Evolutionary conservation across 371 early-diverging fungal species (phyloP).

Genomic region (Rhizopus sp.): DNA sequence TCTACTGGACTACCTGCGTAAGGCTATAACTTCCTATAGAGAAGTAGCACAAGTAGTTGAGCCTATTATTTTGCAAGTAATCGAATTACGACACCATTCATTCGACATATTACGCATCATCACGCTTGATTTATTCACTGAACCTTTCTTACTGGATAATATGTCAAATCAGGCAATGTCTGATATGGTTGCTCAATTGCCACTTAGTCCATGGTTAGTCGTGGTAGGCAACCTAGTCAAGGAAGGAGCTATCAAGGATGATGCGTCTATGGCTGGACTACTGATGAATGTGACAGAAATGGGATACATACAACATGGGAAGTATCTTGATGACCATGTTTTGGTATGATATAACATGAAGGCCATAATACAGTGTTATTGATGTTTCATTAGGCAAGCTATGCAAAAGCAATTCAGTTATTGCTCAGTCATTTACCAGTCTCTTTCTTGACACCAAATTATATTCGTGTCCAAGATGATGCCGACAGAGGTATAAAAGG

Average conservation of each 20-base stretch:
- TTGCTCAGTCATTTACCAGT: slow-evolving; percentile 30
- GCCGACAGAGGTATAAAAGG: neutral
- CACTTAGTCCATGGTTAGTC: slow-evolving; percentile 1
- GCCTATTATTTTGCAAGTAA: slow-evolving; percentile 4
- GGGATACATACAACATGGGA: slow-evolving; percentile 20
- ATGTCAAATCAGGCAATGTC: slow-evolving; percentile 3
- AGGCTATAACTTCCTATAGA: neutral
- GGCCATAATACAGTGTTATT: neutral
- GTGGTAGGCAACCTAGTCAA: slow-evolving; percentile 1
- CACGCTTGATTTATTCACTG: slow-evolving; percentile 8
- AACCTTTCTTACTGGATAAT: slow-evolving; percentile 32
- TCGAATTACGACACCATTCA: neutral
- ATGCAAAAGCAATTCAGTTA: slow-evolving; percentile 29
- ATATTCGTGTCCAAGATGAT: neutral
- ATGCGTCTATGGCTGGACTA: slow-evolving; percentile 24
- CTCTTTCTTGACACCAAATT: slow-evolving; percentile 22
- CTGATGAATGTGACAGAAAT: slow-evolving; percentile 38
- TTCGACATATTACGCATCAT: slow-evolving; percentile 5
- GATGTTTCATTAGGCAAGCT: slow-evolving; percentile 10
- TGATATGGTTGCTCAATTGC: slow-evolving; percentile 6
- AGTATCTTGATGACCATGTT: slow-evolving; percentile 14
- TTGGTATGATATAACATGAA: neutral
- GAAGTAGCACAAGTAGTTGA: neutral
- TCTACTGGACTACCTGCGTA: slow-evolving; percentile 5
- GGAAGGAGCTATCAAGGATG: neutral